These are phyloP conservation scores for Corylus avellana DNA, from an alignment of 306 rosid genomes.

Conservation along the genomic window DNA sequence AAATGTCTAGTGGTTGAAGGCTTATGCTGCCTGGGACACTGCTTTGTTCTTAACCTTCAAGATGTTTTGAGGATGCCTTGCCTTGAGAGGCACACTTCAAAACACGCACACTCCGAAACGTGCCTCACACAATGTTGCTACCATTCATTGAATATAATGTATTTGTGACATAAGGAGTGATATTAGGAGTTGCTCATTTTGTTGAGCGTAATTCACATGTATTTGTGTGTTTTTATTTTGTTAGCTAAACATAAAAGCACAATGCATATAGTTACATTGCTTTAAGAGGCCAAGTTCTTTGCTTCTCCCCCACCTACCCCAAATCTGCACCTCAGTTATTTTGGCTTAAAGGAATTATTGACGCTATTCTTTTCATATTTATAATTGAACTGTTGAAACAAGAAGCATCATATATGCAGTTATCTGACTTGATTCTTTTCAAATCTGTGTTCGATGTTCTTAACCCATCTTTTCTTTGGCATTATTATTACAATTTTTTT, in stretches of 20 bases:
- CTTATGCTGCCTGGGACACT: too few species aligned
- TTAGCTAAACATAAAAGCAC: not conserved
- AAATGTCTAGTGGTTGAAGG: too few species aligned
- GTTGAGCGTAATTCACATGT: not conserved
- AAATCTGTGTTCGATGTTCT: not conserved
- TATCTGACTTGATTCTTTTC: not conserved
- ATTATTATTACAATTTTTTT: slow-evolving; percentile 12
- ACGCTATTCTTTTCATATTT: too few species aligned
- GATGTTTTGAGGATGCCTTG: not conserved
- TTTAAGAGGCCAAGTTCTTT: not conserved
- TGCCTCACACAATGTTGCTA: not conserved
- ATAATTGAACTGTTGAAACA: not conserved
- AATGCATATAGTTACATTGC: not conserved
- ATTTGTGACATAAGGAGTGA: not conserved
- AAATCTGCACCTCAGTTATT: not conserved
- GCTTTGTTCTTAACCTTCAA: not conserved
- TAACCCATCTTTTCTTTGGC: not conserved
- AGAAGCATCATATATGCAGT: not conserved
- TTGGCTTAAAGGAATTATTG: not conserved
- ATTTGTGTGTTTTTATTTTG: not conserved
- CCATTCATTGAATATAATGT: not conserved
- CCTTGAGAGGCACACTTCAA: not conserved
- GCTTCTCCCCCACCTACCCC: not conserved
- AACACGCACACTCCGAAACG: not conserved
- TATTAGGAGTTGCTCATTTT: not conserved